A percentile compares a stretch with the other conserved stretches of the same genome.
Evolutionary conservation across 2,329 filamentous ascomycete genomes (phyloP).

Genomic region (Thielaviopsis punctulata): DNA sequence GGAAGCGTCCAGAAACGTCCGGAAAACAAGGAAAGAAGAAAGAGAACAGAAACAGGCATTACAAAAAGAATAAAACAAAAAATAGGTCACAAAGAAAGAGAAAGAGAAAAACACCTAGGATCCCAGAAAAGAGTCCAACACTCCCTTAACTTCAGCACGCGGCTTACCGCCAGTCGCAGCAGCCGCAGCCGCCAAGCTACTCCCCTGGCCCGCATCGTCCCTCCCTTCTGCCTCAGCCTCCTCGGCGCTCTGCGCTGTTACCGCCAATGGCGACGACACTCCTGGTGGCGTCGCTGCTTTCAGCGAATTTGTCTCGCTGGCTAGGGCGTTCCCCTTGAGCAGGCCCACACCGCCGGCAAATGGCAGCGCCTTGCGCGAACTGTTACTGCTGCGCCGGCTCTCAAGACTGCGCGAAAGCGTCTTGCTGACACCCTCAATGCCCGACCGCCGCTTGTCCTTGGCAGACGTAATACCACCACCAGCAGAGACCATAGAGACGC

Average conservation of each 20-base stretch:
- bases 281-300: constrained; percentile 23
- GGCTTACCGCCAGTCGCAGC: not conserved
- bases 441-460: constrained; percentile 29
- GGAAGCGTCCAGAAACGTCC: too few species aligned
- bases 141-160: not conserved
- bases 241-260: not conserved
- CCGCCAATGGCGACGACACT: constrained; percentile 5
- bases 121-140: constrained; percentile 33
- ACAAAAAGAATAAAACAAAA: not conserved
- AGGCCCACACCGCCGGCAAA: constrained; percentile 27
- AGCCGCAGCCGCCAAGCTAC: too few species aligned
- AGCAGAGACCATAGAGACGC: constrained; percentile 12
- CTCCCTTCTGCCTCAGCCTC: not conserved
- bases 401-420: constrained; percentile 77
- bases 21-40: not conserved
- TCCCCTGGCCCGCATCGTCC: too few species aligned
- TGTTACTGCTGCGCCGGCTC: constrained; percentile 74
- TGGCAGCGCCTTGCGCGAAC: constrained; percentile 58
- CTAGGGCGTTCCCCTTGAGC: constrained; percentile 33
- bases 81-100: not conserved
- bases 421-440: constrained; percentile 57
- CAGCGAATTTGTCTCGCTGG: constrained; percentile 42
- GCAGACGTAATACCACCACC: constrained; percentile 6
- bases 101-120: constrained; percentile 20
- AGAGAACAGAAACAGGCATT: too few species aligned